Conservation (phyloP, 306 rosid genomes). For the Prunus campanulata region DNA sequence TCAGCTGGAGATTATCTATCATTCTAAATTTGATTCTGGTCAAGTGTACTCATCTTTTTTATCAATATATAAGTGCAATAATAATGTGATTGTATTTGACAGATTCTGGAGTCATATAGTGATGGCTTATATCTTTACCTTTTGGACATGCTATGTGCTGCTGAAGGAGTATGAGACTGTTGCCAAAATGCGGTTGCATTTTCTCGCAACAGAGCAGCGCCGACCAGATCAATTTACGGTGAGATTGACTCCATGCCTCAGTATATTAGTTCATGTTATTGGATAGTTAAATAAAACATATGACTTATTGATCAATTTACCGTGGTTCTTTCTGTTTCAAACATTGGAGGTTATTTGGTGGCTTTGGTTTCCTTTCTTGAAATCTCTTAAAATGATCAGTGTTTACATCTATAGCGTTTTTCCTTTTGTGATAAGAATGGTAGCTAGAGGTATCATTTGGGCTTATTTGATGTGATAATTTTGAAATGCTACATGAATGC, state of each 20-base stretch:
- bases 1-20: too few species aligned
- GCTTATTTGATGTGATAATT: neutral
- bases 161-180: slow-evolving; percentile 72
- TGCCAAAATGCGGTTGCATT: slow-evolving; percentile 77
- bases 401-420: neutral
- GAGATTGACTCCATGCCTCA: slow-evolving; percentile 24
- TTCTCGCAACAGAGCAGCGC: slow-evolving; percentile 76
- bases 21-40: too few species aligned
- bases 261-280: neutral
- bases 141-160: slow-evolving; percentile 85
- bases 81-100: slow-evolving; percentile 20
- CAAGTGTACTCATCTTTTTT: neutral
- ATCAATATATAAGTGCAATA: neutral
- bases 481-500: neutral
- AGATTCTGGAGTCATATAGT: slow-evolving; percentile 87
- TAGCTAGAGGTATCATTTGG: neutral
- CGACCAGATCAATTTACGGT: slow-evolving; percentile 93
- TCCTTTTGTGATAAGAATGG: neutral
- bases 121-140: slow-evolving; percentile 77
- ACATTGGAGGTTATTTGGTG: neutral
- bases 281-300: neutral
- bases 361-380: neutral
- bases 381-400: neutral
- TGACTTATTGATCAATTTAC: neutral
- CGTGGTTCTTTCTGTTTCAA: neutral